Evolutionary conservation across 2,329 filamentous ascomycete genomes (phyloP), one percentile per base, ranked within the genome.

Genomic region (Verticillium isaacii): DNA sequence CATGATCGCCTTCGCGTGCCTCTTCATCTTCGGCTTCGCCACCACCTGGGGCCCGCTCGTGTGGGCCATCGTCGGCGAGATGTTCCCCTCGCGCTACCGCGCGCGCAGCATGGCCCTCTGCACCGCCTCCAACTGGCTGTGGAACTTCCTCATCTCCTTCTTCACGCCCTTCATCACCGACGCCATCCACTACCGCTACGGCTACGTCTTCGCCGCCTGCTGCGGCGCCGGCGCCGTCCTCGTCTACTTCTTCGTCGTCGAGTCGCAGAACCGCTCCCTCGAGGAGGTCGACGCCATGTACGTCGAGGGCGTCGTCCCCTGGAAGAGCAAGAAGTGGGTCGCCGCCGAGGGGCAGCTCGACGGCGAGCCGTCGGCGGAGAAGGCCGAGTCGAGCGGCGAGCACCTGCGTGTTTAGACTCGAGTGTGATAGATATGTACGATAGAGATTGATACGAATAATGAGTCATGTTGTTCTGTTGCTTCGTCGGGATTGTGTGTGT

Each of bases 211-310:
- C 71, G 89, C 87, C 0, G 86, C 82, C 5, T 90, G 87, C 72
- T 87, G 87, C 70, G 83, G 85, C 62, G 80, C 81, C 11, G 85
- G 87, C 23, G 81, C 87, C 5, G 68, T 85, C 19, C 80, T 91
- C 58, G 88, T 92, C 62, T 92, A 88, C 80, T 89, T 92, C 80
- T 91, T 91, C 75, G 81, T 92, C 65, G 88, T 88, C 69, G 89
- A 92, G 76, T 88, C 84, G 64, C 88, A 89, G 74, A 88, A 88
- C 68, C 83, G 89, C 36, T 86, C 84, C 1, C 81, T 93, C 19
- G 90, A 92, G 76, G 89, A 92, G 74, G 88, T 92, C 61, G 90
- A 92, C 73, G 87, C 84, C 62, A 92, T 92, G 89, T 93, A 93
- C 71, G 78, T 82, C 19, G 68, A 77, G 45, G 72, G 71, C 52